These are phyloP conservation scores for Eucalyptus tenuipes DNA, from an alignment of 345 rosid species.

Conservation along the genomic window DNA sequence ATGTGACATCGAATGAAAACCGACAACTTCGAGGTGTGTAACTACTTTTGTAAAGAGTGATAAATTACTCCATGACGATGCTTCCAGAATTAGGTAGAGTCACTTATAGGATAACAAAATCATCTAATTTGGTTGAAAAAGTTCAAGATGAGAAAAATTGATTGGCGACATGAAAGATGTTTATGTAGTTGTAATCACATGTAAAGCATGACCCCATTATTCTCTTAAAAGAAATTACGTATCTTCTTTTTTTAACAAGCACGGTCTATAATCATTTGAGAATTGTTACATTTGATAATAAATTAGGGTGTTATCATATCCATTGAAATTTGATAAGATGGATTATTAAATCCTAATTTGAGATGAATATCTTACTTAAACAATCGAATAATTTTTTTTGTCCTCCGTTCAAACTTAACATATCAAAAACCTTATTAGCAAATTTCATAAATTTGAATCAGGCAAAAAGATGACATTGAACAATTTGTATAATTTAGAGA, in stretches of 20 bases:
- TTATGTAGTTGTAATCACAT: not conserved
- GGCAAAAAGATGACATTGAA: not conserved
- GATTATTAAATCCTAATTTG: too few species aligned
- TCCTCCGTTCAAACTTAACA: not conserved
- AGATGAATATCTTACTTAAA: not conserved
- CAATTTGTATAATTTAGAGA: not conserved
- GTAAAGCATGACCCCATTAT: not conserved
- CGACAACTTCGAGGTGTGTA: not conserved
- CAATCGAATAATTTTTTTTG: not conserved
- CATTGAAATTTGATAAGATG: too few species aligned
- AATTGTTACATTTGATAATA: too few species aligned
- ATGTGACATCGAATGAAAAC: not conserved
- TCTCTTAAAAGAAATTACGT: not conserved
- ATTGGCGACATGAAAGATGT: not conserved
- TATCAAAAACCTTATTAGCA: accelerated
- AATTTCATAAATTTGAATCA: not conserved
- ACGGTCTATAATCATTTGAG: not conserved
- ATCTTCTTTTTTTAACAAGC: not conserved
- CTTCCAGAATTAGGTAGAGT: not conserved
- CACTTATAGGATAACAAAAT: not conserved
- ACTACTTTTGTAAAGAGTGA: not conserved
- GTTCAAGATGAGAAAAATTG: not conserved
- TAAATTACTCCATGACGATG: not conserved
- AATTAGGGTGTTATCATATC: too few species aligned
- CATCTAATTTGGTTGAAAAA: not conserved